Conservation (phyloP, 1,139 yeast species). For the Protomyces lactucae-debilis region DNA sequence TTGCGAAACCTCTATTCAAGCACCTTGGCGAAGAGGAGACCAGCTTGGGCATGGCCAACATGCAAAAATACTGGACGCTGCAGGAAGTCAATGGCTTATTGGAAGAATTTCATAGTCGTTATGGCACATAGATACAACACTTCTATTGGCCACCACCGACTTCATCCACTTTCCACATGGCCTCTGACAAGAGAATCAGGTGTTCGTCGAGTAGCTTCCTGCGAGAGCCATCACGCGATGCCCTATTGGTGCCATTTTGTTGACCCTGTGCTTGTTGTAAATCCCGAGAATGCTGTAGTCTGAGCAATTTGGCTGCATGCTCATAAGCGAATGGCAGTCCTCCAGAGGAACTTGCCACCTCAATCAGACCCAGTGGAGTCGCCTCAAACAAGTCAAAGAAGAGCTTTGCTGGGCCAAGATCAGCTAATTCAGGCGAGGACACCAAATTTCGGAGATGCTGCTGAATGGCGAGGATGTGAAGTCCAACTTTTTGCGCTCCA, state of each 20-base stretch:
- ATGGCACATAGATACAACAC: background rate
- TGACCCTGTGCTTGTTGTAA: background rate
- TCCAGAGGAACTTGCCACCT: slow-evolving; percentile 1
- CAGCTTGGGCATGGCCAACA: slow-evolving; percentile 1
- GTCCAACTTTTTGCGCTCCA: slow-evolving; percentile 23
- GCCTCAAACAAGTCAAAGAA: slow-evolving; percentile 6
- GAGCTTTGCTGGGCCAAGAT: slow-evolving; percentile 18
- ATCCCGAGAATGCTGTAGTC: slow-evolving; percentile 19
- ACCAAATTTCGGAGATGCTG: slow-evolving; percentile 25
- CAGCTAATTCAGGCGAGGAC: slow-evolving; percentile 13
- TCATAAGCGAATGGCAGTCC: slow-evolving; percentile 8
- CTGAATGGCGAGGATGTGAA: slow-evolving; percentile 25
- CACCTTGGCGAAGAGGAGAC: slow-evolving; percentile 17
- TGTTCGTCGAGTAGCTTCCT: slow-evolving; percentile 14
- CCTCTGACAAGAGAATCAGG: background rate
- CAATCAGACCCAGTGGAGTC: slow-evolving; percentile 4
- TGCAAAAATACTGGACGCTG: slow-evolving; percentile 22
- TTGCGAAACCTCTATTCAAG: slow-evolving; percentile 1
- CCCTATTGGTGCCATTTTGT: background rate
- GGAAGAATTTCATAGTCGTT: background rate
- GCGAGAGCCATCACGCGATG: background rate
- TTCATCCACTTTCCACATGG: background rate
- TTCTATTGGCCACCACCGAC: background rate
- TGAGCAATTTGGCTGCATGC: slow-evolving; percentile 18
- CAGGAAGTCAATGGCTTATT: slow-evolving; percentile 12